Conservation (phyloP, 2,329 filamentous ascomycete species). For the Diaporthe eres region DNA sequence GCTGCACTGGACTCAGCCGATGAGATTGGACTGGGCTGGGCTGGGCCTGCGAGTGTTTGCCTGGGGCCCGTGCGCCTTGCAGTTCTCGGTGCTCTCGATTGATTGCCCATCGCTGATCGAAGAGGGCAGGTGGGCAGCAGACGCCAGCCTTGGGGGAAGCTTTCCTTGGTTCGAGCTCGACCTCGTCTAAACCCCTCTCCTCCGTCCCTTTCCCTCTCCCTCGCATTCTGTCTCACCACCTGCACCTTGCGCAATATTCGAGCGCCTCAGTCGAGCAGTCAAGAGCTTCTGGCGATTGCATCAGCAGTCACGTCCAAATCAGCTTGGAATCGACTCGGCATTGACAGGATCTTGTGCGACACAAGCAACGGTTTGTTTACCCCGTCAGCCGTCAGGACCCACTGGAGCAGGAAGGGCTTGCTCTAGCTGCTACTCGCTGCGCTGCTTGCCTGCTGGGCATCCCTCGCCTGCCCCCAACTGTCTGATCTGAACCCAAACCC, state of each 20-base stretch:
- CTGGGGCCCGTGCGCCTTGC: slow-evolving; percentile 18
- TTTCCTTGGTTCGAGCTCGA: slow-evolving; percentile 2
- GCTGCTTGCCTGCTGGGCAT: not conserved
- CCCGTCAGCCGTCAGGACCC: slow-evolving; percentile 18
- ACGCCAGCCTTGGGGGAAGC: not conserved
- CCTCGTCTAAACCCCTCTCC: slow-evolving; percentile 8
- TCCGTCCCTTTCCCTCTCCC: not conserved
- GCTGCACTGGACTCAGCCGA: not conserved
- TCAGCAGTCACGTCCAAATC: not conserved
- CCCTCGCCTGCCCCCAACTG: slow-evolving; percentile 15
- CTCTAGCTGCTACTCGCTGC: not conserved
- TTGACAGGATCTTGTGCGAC: slow-evolving; percentile 14
- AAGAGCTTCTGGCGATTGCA: not conserved
- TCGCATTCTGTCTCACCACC: not conserved
- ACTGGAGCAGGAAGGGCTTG: slow-evolving; percentile 28
- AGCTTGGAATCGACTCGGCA: not conserved
- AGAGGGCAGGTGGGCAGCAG: not conserved
- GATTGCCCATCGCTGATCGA: not conserved
- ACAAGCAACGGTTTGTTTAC: slow-evolving; percentile 34
- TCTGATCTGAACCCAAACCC: slow-evolving; percentile 1
- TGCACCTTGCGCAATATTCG: not conserved
- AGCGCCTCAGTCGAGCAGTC: not conserved
- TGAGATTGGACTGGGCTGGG: not conserved
- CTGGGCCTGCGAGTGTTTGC: slow-evolving; percentile 4
- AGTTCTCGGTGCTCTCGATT: slow-evolving; percentile 8